Percentiles rank a stretch among this genome's conserved stretches.
phyloP scores from a whole-genome alignment of 495 filamentous ascomycete species.

The Lophiotrema nucula region DNA sequence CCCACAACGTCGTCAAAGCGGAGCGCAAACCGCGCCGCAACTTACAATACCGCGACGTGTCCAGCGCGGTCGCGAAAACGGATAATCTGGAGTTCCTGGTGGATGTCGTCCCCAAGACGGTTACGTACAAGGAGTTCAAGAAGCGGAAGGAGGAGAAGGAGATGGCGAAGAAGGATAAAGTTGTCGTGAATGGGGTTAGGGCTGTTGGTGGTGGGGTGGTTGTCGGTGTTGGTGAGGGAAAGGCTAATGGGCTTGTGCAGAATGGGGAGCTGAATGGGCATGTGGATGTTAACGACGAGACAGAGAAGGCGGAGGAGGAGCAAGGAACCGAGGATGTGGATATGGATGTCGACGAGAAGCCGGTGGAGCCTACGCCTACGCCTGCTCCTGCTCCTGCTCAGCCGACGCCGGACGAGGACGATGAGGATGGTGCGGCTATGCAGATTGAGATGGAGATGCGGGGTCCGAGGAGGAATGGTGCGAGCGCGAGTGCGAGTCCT shows the following conservation, averaged over 20 bases:
- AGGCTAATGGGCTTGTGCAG: neutral
- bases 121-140: constrained; percentile 76
- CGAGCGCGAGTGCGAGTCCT: constrained; percentile 5
- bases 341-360: constrained; percentile 27
- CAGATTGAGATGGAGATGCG: constrained; percentile 37
- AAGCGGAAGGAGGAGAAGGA: constrained; percentile 33
- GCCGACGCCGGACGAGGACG: neutral
- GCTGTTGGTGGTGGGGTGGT: constrained; percentile 8
- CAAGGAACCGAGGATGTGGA: neutral
- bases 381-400: neutral
- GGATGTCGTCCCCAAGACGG: constrained; percentile 85
- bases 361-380: neutral
- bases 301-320: constrained; percentile 3
- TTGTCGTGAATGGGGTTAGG: neutral
- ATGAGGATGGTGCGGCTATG: constrained; percentile 28
- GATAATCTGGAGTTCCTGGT: constrained; percentile 95
- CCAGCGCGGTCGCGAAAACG: constrained; percentile 80
- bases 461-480: constrained; percentile 19
- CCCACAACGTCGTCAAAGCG: constrained; percentile 80
- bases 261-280: neutral
- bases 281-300: constrained; percentile 4
- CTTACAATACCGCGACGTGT: constrained; percentile 96
- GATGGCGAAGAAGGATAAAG: constrained; percentile 12
- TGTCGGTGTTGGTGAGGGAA: constrained; percentile 3
- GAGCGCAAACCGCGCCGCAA: constrained; percentile 90